phyloP scores from a whole-genome alignment of 768 basidiomycete species.

The Lentinula guzmanii region DNA sequence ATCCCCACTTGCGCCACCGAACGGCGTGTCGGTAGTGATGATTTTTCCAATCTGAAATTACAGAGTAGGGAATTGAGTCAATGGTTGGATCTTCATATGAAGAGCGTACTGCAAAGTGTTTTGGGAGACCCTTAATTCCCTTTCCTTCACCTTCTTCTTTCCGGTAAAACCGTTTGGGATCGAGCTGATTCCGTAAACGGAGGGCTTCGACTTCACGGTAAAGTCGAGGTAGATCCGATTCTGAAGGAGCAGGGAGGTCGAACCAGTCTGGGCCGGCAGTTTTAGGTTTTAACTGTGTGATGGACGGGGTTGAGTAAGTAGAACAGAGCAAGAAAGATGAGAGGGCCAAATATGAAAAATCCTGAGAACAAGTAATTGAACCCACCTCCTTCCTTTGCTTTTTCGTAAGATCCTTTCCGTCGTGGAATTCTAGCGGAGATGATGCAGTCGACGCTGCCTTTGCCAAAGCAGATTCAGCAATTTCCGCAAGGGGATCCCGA shows the following conservation, averaged over 20 bases:
- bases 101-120: constrained; percentile 77
- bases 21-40: constrained; percentile 62
- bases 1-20: constrained; percentile 61
- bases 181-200: constrained; percentile 80
- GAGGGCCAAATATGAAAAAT: neutral
- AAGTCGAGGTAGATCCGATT: constrained; percentile 72
- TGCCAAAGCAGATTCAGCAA: constrained; percentile 43
- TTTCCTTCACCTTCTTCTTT: constrained; percentile 84
- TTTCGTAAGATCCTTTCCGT: constrained; percentile 65
- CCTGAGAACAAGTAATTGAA: neutral
- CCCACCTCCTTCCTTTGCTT: constrained; percentile 64
- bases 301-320: neutral
- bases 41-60: constrained; percentile 69
- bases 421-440: constrained; percentile 53
- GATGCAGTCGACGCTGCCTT: constrained; percentile 37
- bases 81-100: neutral
- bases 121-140: constrained; percentile 79
- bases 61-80: neutral
- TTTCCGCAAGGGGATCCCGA: constrained; percentile 58
- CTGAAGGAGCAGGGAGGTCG: constrained; percentile 77
- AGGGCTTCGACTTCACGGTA: constrained; percentile 85
- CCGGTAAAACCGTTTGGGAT: constrained; percentile 87
- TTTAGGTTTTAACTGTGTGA: constrained; percentile 51
- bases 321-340: neutral
- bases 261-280: constrained; percentile 85